phyloP scores from a whole-genome alignment of 1,139 yeast genomes.

The Sugiyamaella neomexicana region DNA sequence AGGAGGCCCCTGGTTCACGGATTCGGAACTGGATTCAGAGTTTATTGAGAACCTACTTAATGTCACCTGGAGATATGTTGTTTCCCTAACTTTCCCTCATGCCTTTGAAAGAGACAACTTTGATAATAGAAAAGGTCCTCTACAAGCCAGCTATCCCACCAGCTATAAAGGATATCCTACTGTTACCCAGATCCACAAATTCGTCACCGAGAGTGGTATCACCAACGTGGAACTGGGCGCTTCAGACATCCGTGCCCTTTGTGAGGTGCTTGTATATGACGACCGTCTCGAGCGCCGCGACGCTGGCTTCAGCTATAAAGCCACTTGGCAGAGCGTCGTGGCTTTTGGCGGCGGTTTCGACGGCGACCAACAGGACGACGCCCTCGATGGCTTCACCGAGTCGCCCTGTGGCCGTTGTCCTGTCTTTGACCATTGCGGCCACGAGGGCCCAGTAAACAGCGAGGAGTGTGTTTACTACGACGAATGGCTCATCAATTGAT shows the following conservation, averaged over 20 bases:
- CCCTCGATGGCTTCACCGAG: constrained; percentile 37
- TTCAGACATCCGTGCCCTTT: constrained; percentile 73
- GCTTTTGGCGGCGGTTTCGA: constrained; percentile 59
- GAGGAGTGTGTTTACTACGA: constrained; percentile 41
- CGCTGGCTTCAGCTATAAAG: constrained; percentile 46
- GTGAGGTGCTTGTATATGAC: constrained; percentile 86
- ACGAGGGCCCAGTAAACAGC: constrained; percentile 39
- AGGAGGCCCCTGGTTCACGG: constrained; percentile 99
- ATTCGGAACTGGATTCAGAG: constrained; percentile 90
- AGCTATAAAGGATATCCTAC: constrained; percentile 65
- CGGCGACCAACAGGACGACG: constrained; percentile 31
- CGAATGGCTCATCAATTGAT: constrained; percentile 36
- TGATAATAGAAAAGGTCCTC: constrained; percentile 14
- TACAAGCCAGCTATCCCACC: constrained; percentile 50
- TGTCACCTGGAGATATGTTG: constrained; percentile 85
- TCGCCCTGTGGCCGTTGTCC: constrained; percentile 43
- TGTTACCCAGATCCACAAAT: constrained; percentile 69
- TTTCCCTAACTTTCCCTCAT: constrained; percentile 71
- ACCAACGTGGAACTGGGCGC: constrained; percentile 77
- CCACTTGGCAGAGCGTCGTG: constrained; percentile 58
- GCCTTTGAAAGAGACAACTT: constrained; percentile 47
- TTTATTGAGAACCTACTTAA: constrained; percentile 81
- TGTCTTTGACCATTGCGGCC: constrained; percentile 35
- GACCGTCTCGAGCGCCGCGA: constrained; percentile 72
- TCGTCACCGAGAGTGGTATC: constrained; percentile 71